Base-by-base conservation (phyloP, 1,284 basidiomycete genomes). In the Ceratobasidium sp. region DNA sequence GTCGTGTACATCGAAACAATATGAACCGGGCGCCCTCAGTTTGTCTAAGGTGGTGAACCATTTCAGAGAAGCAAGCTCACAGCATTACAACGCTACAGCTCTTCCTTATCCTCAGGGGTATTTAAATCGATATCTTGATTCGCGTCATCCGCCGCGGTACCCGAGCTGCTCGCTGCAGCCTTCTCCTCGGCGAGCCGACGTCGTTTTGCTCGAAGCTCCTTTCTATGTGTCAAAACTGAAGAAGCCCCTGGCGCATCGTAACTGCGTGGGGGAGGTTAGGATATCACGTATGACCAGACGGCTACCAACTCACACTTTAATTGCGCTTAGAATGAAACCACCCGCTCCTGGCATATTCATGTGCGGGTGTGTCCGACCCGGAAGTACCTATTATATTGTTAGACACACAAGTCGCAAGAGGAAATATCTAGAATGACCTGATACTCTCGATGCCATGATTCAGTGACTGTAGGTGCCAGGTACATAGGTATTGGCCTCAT, bases 351-450 rank as follows among this genome's bases (percentile, higher is more conserved):
- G 91, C 60, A 90, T 94, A 73, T 85, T 90, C 97, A 99, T 99
- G 76, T 88, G 89, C 0, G 97, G 97, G 82, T 99, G 97, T 51
- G 94, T 97, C 40, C 97, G 86, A 16, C 96, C 96, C 28, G 96
- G 96, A 21, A 99, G 84, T 11, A 96, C 91, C 84, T 86, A 71
- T 21, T 30, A 36, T 36, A 36, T 69, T 63, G 30, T 54, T 21
- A 61, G 59, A 23, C 9, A 12, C 42, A 46, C 38, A 23, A 61
- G 12, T 7, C 8, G 28, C 14, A 6, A n/a, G n/a, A 28, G 3
- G 18, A 8, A 46, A 44, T 2, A 59, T 48, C 51, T 51, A 3
- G 46, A 23, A 44, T 40, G 73, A 88, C 87, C 80, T 98, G 96
- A 82, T 98, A 99, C 75, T 88, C 87, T 62, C 97, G 86, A 61